phyloP scores from a whole-genome alignment of 306 rosid genomes.

The Bauhinia variegata region DNA sequence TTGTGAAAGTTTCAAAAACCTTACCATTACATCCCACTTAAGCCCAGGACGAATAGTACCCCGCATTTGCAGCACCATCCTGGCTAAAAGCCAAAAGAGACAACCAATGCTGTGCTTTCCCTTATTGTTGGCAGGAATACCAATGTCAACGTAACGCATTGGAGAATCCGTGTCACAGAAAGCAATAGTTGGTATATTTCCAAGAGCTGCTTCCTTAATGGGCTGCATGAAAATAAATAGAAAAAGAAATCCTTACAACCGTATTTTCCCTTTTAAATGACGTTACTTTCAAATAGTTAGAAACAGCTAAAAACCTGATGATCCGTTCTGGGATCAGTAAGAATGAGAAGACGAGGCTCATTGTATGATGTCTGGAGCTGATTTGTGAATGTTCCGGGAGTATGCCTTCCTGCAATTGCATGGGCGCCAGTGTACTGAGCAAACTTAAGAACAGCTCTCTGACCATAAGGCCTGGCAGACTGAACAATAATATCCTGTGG shows the following conservation, averaged over 20 bases:
- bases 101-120: conserved; percentile 72
- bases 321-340: conserved; percentile 71
- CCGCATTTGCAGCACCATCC: conserved; percentile 76
- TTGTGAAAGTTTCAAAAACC: neutral
- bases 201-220: conserved; percentile 69
- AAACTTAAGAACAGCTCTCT: conserved; percentile 64
- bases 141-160: conserved; percentile 67
- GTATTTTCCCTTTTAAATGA: neutral
- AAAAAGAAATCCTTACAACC: neutral
- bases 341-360: conserved; percentile 67
- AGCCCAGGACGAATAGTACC: conserved; percentile 60
- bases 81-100: conserved; percentile 70
- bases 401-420: conserved; percentile 68
- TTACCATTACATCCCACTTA: conserved; percentile 72
- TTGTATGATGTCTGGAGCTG: conserved; percentile 65
- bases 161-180: conserved; percentile 76
- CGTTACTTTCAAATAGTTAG: neutral
- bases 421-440: conserved; percentile 65
- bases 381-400: conserved; percentile 65
- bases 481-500: conserved; percentile 61
- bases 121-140: conserved; percentile 75
- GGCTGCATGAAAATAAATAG: conserved; percentile 48
- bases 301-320: conserved; percentile 49
- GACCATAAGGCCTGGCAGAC: conserved; percentile 62
- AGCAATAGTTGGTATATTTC: conserved; percentile 70